These are phyloP conservation scores for Salmacisia buchloeana DNA, from an alignment of 1,284 basidiomycete species.

Conservation along the genomic window DNA sequence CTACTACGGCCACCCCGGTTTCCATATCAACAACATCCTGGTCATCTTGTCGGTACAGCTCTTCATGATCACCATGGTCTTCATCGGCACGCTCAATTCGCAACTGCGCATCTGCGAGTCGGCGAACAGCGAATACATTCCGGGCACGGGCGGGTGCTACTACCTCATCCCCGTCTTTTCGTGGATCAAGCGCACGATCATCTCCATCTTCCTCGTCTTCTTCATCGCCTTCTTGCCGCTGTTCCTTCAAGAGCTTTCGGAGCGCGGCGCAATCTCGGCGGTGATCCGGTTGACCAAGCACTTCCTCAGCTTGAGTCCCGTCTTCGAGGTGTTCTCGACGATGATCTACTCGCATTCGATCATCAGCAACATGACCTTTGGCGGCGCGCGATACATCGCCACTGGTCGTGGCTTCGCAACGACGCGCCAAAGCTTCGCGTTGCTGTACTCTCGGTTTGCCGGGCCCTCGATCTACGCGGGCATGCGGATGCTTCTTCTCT, in stretches of 20 bases:
- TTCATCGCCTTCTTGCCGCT: conserved; percentile 51
- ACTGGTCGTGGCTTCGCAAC: conserved; percentile 50
- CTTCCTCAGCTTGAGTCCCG: conserved; percentile 46
- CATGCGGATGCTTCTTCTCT: conserved; percentile 44
- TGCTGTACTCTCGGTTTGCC: conserved; percentile 49
- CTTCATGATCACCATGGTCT: conserved; percentile 50
- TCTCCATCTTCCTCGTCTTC: conserved; percentile 50
- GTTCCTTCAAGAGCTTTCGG: conserved; percentile 49
- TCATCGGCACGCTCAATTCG: conserved; percentile 49
- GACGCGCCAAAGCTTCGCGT: conserved; percentile 45
- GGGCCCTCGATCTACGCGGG: conserved; percentile 50
- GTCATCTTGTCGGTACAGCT: conserved; percentile 50
- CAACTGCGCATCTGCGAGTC: conserved; percentile 43
- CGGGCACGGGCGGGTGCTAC: conserved; percentile 48
- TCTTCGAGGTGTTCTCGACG: conserved; percentile 51
- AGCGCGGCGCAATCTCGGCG: conserved; percentile 48
- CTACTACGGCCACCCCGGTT: conserved; percentile 98
- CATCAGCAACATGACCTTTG: conserved; percentile 49
- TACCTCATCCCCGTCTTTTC: conserved; percentile 49
- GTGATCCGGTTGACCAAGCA: conserved; percentile 48
- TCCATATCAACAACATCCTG: conserved; percentile 99
- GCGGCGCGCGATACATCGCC: conserved; percentile 51
- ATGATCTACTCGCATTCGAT: conserved; percentile 50
- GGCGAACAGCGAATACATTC: conserved; percentile 45
- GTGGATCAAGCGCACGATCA: conserved; percentile 51